phyloP scores from a whole-genome alignment of 2,329 filamentous ascomycete species.

The Knufia fluminis region DNA sequence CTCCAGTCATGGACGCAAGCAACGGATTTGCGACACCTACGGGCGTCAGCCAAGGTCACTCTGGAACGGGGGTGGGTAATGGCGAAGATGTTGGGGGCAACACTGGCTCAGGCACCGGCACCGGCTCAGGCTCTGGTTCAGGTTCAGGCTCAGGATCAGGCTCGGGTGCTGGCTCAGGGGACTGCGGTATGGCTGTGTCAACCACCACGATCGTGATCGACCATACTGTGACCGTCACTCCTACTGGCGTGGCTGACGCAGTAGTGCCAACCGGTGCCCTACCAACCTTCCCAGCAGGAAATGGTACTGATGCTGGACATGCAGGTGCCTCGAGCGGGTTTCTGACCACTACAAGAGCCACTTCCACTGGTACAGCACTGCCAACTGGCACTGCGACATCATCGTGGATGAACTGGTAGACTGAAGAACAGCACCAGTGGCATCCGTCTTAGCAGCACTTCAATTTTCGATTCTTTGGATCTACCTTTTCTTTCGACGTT shows the following conservation, averaged over 20 bases:
- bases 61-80: no score
- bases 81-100: no score
- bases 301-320: constrained; percentile 1
- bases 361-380: neutral
- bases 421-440: neutral
- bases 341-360: neutral
- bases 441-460: neutral
- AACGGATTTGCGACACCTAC: no score
- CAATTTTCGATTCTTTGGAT: neutral
- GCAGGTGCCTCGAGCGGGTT: constrained; percentile 3
- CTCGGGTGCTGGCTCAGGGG: neutral
- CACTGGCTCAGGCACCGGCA: neutral
- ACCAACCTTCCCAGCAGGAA: neutral
- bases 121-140: neutral
- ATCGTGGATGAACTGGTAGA: neutral
- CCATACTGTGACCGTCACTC: constrained; percentile 6
- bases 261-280: neutral
- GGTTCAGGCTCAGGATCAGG: neutral
- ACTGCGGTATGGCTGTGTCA: constrained; percentile 1
- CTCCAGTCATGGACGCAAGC: no score
- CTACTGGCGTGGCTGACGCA: neutral
- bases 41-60: no score
- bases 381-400: neutral
- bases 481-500: neutral
- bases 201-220: constrained; percentile 6